phyloP scores from a whole-genome alignment of 768 basidiomycete genomes.

The Chalciporus pseudorubinellus region DNA sequence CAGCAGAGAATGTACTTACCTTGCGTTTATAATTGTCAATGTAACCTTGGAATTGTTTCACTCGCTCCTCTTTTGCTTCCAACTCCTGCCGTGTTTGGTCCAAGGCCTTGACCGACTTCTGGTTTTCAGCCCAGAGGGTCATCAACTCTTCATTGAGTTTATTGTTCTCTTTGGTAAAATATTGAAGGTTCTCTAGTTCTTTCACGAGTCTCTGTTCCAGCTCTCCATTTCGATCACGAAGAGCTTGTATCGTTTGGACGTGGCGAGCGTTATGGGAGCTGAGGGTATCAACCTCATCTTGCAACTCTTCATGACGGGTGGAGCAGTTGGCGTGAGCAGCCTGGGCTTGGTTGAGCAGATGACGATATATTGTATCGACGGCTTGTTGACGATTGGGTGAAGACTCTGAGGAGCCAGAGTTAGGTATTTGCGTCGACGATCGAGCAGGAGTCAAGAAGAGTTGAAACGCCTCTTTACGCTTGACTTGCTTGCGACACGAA shows the following conservation, averaged over 20 bases:
- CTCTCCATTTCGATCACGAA: constrained; percentile 15
- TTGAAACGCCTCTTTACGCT: constrained; percentile 25
- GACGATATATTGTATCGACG: constrained; percentile 1
- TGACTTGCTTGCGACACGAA: constrained; percentile 30
- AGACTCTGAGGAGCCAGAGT: background rate
- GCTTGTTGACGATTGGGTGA: constrained; percentile 3
- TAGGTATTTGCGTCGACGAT: constrained; percentile 5
- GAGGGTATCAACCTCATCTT: constrained; percentile 13
- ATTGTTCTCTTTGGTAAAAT: constrained; percentile 11
- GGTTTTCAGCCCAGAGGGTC: constrained; percentile 24
- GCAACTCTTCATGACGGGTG: constrained; percentile 5
- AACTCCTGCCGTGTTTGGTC: constrained; percentile 16
- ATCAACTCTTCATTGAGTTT: constrained; percentile 19
- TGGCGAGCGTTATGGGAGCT: constrained; percentile 3
- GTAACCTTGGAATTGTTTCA: constrained; percentile 22
- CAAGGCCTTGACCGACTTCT: constrained; percentile 15
- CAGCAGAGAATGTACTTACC: constrained; percentile 10
- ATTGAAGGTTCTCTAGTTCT: constrained; percentile 4
- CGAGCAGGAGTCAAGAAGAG: constrained; percentile 26
- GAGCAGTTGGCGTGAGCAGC: constrained; percentile 16
- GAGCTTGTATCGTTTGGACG: constrained; percentile 10
- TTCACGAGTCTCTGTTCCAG: constrained; percentile 11
- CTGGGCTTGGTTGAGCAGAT: constrained; percentile 9
- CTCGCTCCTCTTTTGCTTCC: constrained; percentile 19
- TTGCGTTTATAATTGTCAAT: constrained; percentile 20